Evolutionary conservation across 2,329 filamentous ascomycete species (phyloP).

Genomic region (Pseudocercospora macadamiae): DNA sequence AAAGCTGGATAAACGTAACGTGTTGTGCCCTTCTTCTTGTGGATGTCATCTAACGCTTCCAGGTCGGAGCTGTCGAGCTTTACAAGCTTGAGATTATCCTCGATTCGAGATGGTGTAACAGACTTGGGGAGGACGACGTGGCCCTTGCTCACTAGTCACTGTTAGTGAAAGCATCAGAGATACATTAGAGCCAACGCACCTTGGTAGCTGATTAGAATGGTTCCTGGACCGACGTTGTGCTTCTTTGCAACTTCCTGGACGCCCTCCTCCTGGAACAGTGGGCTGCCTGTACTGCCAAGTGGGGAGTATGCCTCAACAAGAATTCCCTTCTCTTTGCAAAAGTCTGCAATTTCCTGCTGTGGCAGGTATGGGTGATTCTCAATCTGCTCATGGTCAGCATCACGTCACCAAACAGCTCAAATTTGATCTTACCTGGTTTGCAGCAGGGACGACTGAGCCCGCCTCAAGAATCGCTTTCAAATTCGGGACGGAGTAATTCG

Average conservation of each 20-base stretch:
- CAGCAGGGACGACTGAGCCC: constrained; percentile 31
- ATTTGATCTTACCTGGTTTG: constrained; percentile 28
- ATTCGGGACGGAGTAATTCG: constrained; percentile 53
- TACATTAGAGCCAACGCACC: constrained; percentile 51
- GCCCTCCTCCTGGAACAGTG: constrained; percentile 51
- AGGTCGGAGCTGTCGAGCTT: constrained; percentile 67
- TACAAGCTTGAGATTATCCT: constrained; percentile 69
- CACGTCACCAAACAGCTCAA: neutral
- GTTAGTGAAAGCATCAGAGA: constrained; percentile 5
- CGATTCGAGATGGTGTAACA: constrained; percentile 62
- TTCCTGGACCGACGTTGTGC: constrained; percentile 52
- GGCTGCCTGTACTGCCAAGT: constrained; percentile 53
- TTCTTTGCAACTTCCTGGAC: constrained; percentile 55
- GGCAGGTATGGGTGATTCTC: constrained; percentile 73
- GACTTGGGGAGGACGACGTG: constrained; percentile 68
- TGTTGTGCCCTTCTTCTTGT: constrained; percentile 51
- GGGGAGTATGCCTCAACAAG: constrained; percentile 70
- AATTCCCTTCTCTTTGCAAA: constrained; percentile 69
- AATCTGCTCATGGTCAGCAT: constrained; percentile 51
- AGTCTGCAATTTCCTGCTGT: constrained; percentile 71
- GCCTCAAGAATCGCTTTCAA: constrained; percentile 52
- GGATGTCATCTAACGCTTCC: constrained; percentile 51
- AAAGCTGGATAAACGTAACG: constrained; percentile 55
- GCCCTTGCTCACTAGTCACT: constrained; percentile 63
- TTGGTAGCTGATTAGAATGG: constrained; percentile 72